Evolutionary conservation across 768 basidiomycete genomes (phyloP).

Genomic region (Trametes elegans): DNA sequence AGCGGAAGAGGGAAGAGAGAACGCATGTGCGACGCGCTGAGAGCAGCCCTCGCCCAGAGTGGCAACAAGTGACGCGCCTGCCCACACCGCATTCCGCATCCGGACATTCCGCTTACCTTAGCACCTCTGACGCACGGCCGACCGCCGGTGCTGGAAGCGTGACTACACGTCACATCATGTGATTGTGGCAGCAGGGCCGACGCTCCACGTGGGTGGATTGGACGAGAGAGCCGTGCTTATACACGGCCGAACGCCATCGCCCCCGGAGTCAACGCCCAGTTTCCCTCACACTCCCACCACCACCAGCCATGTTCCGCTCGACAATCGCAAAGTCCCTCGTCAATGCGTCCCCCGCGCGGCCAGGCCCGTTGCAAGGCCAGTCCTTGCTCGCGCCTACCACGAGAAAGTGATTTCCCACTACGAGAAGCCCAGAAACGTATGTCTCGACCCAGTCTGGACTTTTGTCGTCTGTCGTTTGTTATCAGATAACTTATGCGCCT

Average conservation of each 20-base stretch:
- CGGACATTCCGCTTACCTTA: slow-evolving; percentile 4
- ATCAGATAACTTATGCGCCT: slow-evolving; percentile 55
- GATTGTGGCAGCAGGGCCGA: background rate
- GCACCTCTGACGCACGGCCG: background rate
- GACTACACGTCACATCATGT: background rate
- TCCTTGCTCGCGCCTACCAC: slow-evolving; percentile 75
- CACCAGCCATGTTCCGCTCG: slow-evolving; percentile 69
- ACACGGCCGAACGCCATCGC: slow-evolving; percentile 20
- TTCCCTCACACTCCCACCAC: slow-evolving; percentile 26
- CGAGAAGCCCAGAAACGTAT: slow-evolving; percentile 93
- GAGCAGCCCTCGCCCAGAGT: slow-evolving; percentile 9
- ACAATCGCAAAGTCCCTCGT: slow-evolving; percentile 50
- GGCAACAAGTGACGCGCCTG: slow-evolving; percentile 6
- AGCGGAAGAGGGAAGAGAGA: slow-evolving; percentile 3
- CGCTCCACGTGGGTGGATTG: slow-evolving; percentile 15
- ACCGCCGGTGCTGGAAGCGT: background rate
- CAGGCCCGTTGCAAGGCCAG: slow-evolving; percentile 44
- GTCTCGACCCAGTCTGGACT: slow-evolving; percentile 40
- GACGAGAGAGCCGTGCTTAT: slow-evolving; percentile 6
- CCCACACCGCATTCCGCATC: slow-evolving; percentile 3
- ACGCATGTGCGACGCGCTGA: slow-evolving; percentile 21
- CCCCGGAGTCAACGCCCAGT: slow-evolving; percentile 9
- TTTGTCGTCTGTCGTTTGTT: slow-evolving; percentile 37
- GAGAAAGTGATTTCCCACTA: slow-evolving; percentile 98
- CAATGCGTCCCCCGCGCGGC: slow-evolving; percentile 42